Evolutionary conservation across 257 asterid species (phyloP).

Genomic region (Salvia splendens): DNA sequence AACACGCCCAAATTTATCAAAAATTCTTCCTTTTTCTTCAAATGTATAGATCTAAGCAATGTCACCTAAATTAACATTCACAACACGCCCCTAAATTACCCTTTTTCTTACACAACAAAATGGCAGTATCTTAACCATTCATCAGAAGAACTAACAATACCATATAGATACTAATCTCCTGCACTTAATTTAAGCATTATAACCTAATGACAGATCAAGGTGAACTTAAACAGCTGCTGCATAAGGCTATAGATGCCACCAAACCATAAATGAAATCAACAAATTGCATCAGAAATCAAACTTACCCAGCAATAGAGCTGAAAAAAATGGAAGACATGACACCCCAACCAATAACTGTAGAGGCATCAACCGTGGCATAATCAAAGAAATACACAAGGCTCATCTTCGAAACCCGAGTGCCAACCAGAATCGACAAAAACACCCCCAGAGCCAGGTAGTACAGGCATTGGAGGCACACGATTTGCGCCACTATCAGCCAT

Average conservation of each 20-base stretch:
- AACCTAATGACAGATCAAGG: conserved; percentile 19
- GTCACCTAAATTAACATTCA: conserved; percentile 6
- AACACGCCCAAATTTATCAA: conserved; percentile 1
- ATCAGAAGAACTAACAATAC: not conserved
- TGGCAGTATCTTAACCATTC: not conserved
- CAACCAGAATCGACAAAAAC: conserved; percentile 69
- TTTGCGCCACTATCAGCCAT: conserved; percentile 93
- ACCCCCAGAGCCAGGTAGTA: conserved; percentile 78
- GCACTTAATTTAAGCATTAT: conserved; percentile 6
- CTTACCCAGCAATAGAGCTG: conserved; percentile 83
- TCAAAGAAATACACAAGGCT: conserved; percentile 91
- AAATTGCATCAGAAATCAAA: conserved; percentile 21
- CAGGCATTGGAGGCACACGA: conserved; percentile 79
- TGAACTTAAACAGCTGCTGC: conserved; percentile 19
- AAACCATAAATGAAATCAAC: conserved; percentile 11
- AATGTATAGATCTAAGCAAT: conserved; percentile 3
- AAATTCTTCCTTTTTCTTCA: not conserved
- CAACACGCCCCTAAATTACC: no score
- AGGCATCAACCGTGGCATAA: conserved; percentile 70
- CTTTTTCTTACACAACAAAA: not conserved
- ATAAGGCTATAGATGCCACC: not conserved
- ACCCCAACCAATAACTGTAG: conserved; percentile 88
- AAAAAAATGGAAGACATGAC: conserved; percentile 76
- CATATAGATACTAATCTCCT: conserved; percentile 10
- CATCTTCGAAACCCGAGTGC: conserved; percentile 82